Base-by-base conservation (phyloP, 192 early-diverging fungal species). In the Thamnidium elegans region DNA sequence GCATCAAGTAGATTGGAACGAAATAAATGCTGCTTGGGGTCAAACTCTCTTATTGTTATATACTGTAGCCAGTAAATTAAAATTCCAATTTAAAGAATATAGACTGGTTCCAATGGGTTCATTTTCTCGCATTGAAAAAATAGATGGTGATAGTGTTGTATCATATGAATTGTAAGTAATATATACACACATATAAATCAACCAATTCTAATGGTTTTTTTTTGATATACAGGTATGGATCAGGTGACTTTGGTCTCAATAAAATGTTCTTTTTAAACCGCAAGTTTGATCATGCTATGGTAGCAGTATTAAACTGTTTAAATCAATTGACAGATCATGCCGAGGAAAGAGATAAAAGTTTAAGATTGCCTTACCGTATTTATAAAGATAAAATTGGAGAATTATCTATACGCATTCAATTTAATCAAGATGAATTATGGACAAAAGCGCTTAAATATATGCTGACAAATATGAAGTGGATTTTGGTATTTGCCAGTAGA, bases 1-100 rank as follows among this genome's bases (percentile, higher is more conserved):
- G 5, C 84, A 91, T 66, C 82, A 87, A 82, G 83, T 98, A 32
- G 94, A 96, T 43, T 98, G 96, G 96, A 80, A 75, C 21, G 96
- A 98, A 78, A 95, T 98, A 59, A 98, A 98, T 78, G 94, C 96
- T 0, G 96, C 91, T 1, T 89, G 94, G 90, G 96, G 96, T 17
- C 94, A 96, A 66, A 83, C 91, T 5, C 61, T 93, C 39, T 74
- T 98, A 20, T 76, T 98, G 58, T 66, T 98, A 20, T 89, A 95
- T 71, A 93, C 92, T 0, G 83, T 97, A 21, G 94, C 93, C 9
- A 86, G 87, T 62, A 90, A 91, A 63, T 80, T 96, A 4, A 83
- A 86, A 11, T 92, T 94, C 67, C 82, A 85, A 31, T 96, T 98
- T 71, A 77, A 88, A 66, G 86, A 68, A 78, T 94, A 90, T 72